Evolutionary conservation across 192 early-diverging fungal species (phyloP), one percentile per base, ranked within the genome.

Genomic region (Thamnidium elegans): DNA sequence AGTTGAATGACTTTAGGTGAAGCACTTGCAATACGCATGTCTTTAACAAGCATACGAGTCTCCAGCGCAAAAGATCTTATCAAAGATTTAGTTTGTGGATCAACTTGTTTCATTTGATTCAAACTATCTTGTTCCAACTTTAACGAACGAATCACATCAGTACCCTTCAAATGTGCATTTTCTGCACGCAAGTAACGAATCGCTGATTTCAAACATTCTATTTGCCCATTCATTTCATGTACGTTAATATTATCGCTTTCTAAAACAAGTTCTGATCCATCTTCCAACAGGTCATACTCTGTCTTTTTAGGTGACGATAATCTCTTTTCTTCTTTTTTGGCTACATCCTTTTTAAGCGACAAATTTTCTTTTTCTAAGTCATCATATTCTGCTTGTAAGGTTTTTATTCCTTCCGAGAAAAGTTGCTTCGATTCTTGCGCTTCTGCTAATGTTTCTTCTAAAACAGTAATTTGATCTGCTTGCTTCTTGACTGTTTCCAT

Each of bases 121-220:
- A 50, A 43, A 48, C 14, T n/a, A 50, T 62, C 31, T 17, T 62
- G 21, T 4, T 69, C 65, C 26, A 79, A 46, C 30, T 77, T 65
- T 8, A 84, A 66, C 17, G 69, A 70, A 45, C 64, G 42, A 66
- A 83, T 59, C 1, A 84, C 70, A 19, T 81, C 81, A 20, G 75
- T 71, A 7, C 84, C 83, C 60, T 92, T 92, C 66, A 97, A 65
- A 8, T 88, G 85, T 21, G 89, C 81, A 73, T 94, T 95, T 69
- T 97, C 94, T 53, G 81, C 78, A 32, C 92, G 87, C 64, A 95
- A 53, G 67, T 84, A 94, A 13, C 85, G 76, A 39, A 94, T 63
- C 3, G 92, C 89, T 30, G 86, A 81, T 68, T 89, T 89, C 46
- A 96, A 79, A 31, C 84, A 55, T 70, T 91, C 83, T 61, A 87